These are phyloP conservation scores for Gynochthodes officinalis DNA, from an alignment of 257 asterid genomes.

Conservation along the genomic window DNA sequence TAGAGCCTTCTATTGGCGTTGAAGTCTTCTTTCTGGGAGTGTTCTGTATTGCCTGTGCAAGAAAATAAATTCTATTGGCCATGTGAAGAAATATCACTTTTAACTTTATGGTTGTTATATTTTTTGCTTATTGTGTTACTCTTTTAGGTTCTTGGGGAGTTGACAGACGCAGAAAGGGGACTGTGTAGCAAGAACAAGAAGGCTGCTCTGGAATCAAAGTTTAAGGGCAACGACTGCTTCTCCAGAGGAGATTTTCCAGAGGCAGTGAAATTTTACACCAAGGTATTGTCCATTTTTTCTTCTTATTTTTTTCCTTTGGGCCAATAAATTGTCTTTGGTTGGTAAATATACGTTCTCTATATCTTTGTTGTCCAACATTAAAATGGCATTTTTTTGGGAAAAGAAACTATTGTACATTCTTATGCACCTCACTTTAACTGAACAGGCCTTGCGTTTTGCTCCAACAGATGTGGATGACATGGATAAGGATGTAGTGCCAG, in stretches of 20 bases:
- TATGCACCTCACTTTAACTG: slow-evolving; percentile 20
- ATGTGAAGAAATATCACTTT: neutral
- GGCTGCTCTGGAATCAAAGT: slow-evolving; percentile 70
- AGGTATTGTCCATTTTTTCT: slow-evolving; percentile 36
- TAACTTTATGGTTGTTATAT: neutral
- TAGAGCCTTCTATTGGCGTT: neutral
- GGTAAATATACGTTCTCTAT: neutral
- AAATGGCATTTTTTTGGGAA: neutral
- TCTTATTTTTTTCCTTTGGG: too few species aligned
- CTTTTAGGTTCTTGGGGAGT: slow-evolving; percentile 61
- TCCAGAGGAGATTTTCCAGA: slow-evolving; percentile 60
- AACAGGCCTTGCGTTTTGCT: slow-evolving; percentile 78
- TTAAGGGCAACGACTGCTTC: slow-evolving; percentile 70
- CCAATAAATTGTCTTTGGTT: neutral
- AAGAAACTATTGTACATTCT: neutral
- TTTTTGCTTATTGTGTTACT: slow-evolving; percentile 5
- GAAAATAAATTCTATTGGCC: neutral
- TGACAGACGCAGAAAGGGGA: slow-evolving; percentile 61
- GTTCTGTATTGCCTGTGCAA: neutral
- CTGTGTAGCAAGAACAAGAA: slow-evolving; percentile 68
- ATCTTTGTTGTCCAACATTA: neutral
- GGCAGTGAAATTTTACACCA: slow-evolving; percentile 69
- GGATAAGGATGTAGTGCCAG: slow-evolving; percentile 53
- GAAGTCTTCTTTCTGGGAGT: neutral
- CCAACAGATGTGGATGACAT: slow-evolving; percentile 52